Evolutionary conservation across 2,329 filamentous ascomycete genomes (phyloP).

Genomic region (Xylaria multiplex): DNA sequence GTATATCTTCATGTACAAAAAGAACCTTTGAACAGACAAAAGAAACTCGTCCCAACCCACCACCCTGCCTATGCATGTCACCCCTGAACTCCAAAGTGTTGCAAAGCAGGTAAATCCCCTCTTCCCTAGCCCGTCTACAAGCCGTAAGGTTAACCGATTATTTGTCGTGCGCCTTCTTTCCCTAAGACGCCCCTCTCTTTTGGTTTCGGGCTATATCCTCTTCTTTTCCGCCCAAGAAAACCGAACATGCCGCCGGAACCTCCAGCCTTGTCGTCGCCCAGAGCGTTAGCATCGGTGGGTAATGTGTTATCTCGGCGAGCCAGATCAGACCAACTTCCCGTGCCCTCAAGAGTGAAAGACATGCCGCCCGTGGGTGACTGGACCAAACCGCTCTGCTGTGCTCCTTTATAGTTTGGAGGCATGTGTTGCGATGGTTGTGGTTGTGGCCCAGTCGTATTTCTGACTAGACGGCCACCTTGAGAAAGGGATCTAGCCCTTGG

Average conservation of each 20-base stretch:
- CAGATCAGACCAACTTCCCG: conserved; percentile 90
- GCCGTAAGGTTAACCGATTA: conserved; percentile 68
- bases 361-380: conserved; percentile 84
- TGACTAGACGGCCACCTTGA: conserved; percentile 28
- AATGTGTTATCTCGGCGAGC: conserved; percentile 84
- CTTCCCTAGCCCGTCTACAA: conserved; percentile 16
- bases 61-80: conserved; percentile 35
- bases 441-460: conserved; percentile 26
- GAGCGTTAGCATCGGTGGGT: conserved; percentile 70
- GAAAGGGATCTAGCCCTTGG: conserved; percentile 29
- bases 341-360: conserved; percentile 89
- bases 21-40: conserved; percentile 30
- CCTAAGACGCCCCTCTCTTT: conserved; percentile 93
- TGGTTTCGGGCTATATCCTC: conserved; percentile 91
- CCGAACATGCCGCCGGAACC: conserved; percentile 83
- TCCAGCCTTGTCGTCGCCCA: conserved; percentile 62
- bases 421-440: conserved; percentile 46
- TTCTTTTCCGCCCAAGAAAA: conserved; percentile 89
- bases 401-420: conserved; percentile 61
- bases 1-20: conserved; percentile 37
- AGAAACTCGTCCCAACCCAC: conserved; percentile 28
- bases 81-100: conserved; percentile 39
- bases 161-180: conserved; percentile 89
- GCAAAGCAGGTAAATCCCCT: conserved; percentile 33
- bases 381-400: conserved; percentile 66